Base-by-base conservation (phyloP, 2,329 filamentous ascomycete species). In the Sordariomycetes sp. region DNA sequence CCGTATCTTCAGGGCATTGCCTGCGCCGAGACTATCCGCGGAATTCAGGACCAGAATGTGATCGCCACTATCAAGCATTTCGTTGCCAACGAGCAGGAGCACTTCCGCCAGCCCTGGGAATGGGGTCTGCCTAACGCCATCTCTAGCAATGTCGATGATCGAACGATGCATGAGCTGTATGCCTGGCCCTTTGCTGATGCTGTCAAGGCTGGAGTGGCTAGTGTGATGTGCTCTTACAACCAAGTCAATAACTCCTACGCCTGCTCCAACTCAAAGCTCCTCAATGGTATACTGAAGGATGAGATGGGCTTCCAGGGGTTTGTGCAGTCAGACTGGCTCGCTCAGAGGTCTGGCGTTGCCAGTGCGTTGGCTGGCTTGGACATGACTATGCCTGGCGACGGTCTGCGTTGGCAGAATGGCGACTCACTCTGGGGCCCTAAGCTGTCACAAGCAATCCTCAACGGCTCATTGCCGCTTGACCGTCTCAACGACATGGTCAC, bases 401-500 rank as follows among this genome's bases (percentile, higher is more conserved):
- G 80, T 6, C 70, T 79, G 0, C 79, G 66, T 51, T 90, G 81
- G 79, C 43, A 48, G 11, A 54, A 63, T 11, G 86, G 86, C 6
- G 64, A 80, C 5, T 87, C 87, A 37, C 61, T 94, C 36, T 80
- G 84, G 29, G 69, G 93, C 0, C 88, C 84, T 68, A 86, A 87
- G 40, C 66, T 95, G 23, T 88, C 82, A 0, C 77, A 74, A 36
- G 75, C 86, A 5, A 75, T 88, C 2, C 61, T 94, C 20, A 95
- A 95, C 44, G 80, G 80, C 3, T 90, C 86, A 2, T 61, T 95
- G 0, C 87, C 88, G 0, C 61, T 92, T 28, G 76, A 82, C 11
- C 70, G 88, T 20, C 56, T 95, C 11, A 82, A 94, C 43, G 88
- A 95, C 50, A 94, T 94, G 86, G 83, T 75, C 0, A 81, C 85